Conservation (phyloP, 768 basidiomycete genomes). For the Agrocybe pediades region DNA sequence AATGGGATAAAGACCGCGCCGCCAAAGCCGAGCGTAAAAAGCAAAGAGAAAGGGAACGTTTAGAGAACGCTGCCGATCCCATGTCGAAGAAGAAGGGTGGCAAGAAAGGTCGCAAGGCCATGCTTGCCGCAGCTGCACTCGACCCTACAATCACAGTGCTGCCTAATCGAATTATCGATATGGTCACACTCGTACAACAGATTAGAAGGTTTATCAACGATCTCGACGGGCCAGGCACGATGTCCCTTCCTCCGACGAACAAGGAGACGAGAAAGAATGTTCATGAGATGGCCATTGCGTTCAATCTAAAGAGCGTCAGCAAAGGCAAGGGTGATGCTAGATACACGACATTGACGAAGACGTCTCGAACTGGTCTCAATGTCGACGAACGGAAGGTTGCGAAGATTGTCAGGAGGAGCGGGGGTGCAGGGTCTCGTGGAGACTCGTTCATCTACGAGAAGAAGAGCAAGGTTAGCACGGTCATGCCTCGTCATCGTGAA, state of each 20-base stretch:
- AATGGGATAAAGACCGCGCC: slow-evolving; percentile 81
- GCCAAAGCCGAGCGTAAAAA: slow-evolving; percentile 82
- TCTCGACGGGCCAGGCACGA: slow-evolving; percentile 46
- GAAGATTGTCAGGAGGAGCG: slow-evolving; percentile 39
- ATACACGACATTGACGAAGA: slow-evolving; percentile 80
- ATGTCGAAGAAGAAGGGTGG: slow-evolving; percentile 62
- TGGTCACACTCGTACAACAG: slow-evolving; percentile 67
- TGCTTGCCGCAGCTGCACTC: slow-evolving; percentile 54
- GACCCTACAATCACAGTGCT: slow-evolving; percentile 44
- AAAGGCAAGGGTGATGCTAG: slow-evolving; percentile 67
- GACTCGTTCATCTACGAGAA: slow-evolving; percentile 35
- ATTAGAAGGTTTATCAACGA: slow-evolving; percentile 72
- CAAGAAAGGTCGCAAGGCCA: slow-evolving; percentile 71
- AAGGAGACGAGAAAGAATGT: slow-evolving; percentile 71
- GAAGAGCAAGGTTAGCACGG: slow-evolving; percentile 24
- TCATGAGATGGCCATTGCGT: slow-evolving; percentile 80
- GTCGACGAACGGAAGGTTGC: slow-evolving; percentile 65
- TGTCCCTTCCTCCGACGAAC: slow-evolving; percentile 79
- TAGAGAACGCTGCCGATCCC: slow-evolving; percentile 64
- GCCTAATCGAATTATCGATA: slow-evolving; percentile 60
- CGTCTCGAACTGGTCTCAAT: slow-evolving; percentile 51
- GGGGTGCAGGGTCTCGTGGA: slow-evolving; percentile 33
- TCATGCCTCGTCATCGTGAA: slow-evolving; percentile 61
- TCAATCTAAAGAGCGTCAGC: slow-evolving; percentile 77
- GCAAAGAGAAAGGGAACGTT: slow-evolving; percentile 55